Evolutionary conservation across 2,329 filamentous ascomycete genomes (phyloP).

Genomic region (Eutypa lata): DNA sequence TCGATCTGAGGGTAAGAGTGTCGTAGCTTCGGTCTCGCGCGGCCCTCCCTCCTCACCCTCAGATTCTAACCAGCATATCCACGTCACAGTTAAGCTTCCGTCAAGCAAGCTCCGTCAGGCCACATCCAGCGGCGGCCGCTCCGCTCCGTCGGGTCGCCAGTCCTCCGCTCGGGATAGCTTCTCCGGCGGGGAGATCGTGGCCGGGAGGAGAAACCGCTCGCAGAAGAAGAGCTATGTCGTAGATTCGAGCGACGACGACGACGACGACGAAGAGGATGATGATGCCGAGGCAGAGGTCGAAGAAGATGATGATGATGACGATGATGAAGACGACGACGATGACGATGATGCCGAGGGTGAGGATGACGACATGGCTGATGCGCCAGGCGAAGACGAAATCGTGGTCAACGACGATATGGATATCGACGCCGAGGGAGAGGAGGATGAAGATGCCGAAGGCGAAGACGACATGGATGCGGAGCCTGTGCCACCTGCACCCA

Average conservation of each 20-base stretch:
- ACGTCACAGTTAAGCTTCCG: slow-evolving; percentile 51
- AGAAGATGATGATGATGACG: slow-evolving; percentile 28
- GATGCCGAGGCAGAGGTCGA: slow-evolving; percentile 38
- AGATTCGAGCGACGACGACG: slow-evolving; percentile 45
- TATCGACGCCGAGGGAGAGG: slow-evolving; percentile 43
- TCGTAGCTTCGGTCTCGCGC: slow-evolving; percentile 39
- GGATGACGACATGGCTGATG: slow-evolving; percentile 36
- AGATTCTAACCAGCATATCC: slow-evolving; percentile 43
- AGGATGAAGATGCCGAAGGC: slow-evolving; percentile 43
- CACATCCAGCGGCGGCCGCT: slow-evolving; percentile 33
- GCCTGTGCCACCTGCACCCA: slow-evolving; percentile 32
- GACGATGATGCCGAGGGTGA: slow-evolving; percentile 41
- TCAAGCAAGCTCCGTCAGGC: slow-evolving; percentile 51
- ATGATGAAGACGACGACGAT: slow-evolving; percentile 29
- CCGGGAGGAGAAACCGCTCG: slow-evolving; percentile 51
- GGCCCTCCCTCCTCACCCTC: slow-evolving; percentile 43
- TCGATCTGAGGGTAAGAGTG: slow-evolving; percentile 45
- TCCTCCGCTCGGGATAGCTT: slow-evolving; percentile 33
- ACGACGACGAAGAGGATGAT: slow-evolving; percentile 39
- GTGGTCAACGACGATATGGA: slow-evolving; percentile 35
- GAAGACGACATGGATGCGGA: slow-evolving; percentile 49
- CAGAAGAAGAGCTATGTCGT: slow-evolving; percentile 60
- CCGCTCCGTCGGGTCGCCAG: slow-evolving; percentile 28
- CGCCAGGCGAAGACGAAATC: slow-evolving; percentile 32
- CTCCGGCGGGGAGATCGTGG: slow-evolving; percentile 44